phyloP scores from a whole-genome alignment of 495 filamentous ascomycete genomes.

The Chaetomium tenue region DNA sequence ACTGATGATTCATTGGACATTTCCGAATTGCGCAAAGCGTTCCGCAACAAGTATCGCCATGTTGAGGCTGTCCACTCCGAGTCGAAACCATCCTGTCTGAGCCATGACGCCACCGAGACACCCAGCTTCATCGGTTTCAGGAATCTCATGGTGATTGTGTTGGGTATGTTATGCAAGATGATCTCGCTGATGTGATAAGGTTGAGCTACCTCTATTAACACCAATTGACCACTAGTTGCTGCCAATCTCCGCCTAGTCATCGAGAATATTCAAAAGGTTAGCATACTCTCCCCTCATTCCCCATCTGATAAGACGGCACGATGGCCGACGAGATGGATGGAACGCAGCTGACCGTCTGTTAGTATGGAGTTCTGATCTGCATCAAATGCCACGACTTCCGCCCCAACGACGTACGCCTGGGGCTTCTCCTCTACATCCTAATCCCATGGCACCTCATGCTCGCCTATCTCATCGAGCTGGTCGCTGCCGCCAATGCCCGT shows the following conservation, averaged over 20 bases:
- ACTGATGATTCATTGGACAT: slow-evolving; percentile 16
- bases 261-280: slow-evolving; percentile 93
- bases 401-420: slow-evolving; percentile 71
- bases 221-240: slow-evolving; percentile 58
- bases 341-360: slow-evolving; percentile 22
- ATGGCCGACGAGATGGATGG: neutral
- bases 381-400: slow-evolving; percentile 87
- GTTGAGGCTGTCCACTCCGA: slow-evolving; percentile 77
- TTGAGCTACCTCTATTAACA: neutral
- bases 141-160: slow-evolving; percentile 92
- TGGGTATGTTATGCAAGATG: slow-evolving; percentile 53
- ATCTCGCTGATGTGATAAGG: neutral
- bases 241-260: slow-evolving; percentile 91
- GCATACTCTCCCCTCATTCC: slow-evolving; percentile 17
- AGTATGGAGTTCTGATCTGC: slow-evolving; percentile 94
- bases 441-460: slow-evolving; percentile 87
- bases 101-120: slow-evolving; percentile 67
- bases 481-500: slow-evolving; percentile 73
- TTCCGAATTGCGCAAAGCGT: slow-evolving; percentile 24
- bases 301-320: neutral
- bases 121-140: slow-evolving; percentile 91
- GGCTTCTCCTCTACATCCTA: slow-evolving; percentile 71
- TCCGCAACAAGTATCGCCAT: slow-evolving; percentile 74
- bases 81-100: slow-evolving; percentile 73
- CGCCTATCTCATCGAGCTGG: slow-evolving; percentile 82